phyloP scores from a whole-genome alignment of 352 stramenopile genomes.

The Phytophthora quininea region DNA sequence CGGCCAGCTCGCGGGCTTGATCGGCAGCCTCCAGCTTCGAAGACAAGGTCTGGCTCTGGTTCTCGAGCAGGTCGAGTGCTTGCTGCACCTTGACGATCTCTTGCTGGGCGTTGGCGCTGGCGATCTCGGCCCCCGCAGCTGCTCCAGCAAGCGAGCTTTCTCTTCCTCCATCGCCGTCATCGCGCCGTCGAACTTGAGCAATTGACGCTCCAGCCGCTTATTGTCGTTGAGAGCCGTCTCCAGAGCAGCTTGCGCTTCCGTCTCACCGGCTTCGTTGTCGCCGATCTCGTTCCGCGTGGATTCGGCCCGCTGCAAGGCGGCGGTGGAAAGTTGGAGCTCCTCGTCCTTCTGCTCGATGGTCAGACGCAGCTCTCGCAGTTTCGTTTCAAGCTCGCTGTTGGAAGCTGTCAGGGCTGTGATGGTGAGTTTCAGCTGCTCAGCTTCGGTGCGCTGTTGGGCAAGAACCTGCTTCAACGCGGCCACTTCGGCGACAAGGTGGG shows the following conservation, averaged over 20 bases:
- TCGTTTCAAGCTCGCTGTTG: slow-evolving; percentile 30
- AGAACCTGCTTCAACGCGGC: slow-evolving; percentile 51
- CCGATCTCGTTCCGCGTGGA: slow-evolving; percentile 25
- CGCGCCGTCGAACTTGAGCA: slow-evolving; percentile 48
- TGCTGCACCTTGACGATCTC: slow-evolving; percentile 41
- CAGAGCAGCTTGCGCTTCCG: slow-evolving; percentile 29
- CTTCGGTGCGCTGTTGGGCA: slow-evolving; percentile 22
- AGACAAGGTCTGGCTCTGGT: slow-evolving; percentile 30
- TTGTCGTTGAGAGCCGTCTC: slow-evolving; percentile 38
- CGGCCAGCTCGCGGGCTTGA: slow-evolving; percentile 34
- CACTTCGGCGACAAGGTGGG: slow-evolving; percentile 58
- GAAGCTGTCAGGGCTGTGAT: slow-evolving; percentile 26
- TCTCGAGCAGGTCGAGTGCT: slow-evolving; percentile 41
- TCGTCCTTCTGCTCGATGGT: slow-evolving; percentile 30
- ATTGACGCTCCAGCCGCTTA: slow-evolving; percentile 45
- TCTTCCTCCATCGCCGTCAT: slow-evolving; percentile 61
- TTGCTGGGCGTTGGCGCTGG: slow-evolving; percentile 39
- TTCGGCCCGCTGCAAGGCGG: slow-evolving; percentile 21
- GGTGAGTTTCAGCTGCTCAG: slow-evolving; percentile 20
- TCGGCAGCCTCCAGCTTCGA: slow-evolving; percentile 35
- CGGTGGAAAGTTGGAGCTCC: slow-evolving; percentile 26
- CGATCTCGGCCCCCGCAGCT: slow-evolving; percentile 50
- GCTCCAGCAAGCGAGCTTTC: slow-evolving; percentile 46
- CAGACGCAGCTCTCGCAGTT: slow-evolving; percentile 26
- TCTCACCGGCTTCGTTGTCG: slow-evolving; percentile 21